Evolutionary conservation across 371 early-diverging fungal species (phyloP).

Genomic region (Coemansia sp.): DNA sequence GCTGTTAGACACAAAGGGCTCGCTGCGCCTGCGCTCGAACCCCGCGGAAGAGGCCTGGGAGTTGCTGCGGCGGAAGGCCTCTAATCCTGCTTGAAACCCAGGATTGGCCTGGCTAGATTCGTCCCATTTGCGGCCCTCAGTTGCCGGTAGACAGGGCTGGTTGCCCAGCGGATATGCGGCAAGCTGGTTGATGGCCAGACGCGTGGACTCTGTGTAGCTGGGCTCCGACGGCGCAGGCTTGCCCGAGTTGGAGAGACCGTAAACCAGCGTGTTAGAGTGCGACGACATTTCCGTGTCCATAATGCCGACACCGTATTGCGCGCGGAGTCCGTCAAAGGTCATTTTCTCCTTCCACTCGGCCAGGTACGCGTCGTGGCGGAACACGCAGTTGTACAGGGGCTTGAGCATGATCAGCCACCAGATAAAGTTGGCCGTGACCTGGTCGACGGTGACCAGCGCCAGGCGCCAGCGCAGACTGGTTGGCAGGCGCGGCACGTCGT

Average conservation of each 20-base stretch:
- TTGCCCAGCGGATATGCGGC: conserved; percentile 14
- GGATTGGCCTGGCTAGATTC: not conserved
- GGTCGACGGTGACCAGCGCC: conserved; percentile 30
- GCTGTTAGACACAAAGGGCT: conserved; percentile 19
- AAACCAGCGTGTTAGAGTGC: conserved; percentile 23
- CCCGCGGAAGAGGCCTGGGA: not conserved
- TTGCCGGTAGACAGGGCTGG: not conserved
- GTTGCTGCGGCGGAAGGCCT: not conserved
- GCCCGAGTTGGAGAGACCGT: not conserved
- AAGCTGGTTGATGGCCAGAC: conserved; percentile 28
- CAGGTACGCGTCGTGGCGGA: conserved; percentile 34
- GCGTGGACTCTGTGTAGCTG: conserved; percentile 41
- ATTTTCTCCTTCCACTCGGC: conserved; percentile 41
- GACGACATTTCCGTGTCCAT: conserved; percentile 25
- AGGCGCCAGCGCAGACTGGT: conserved; percentile 32
- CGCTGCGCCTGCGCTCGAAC: conserved; percentile 28
- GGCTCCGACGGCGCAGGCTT: conserved; percentile 19
- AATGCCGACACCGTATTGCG: conserved; percentile 36
- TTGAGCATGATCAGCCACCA: conserved; percentile 49
- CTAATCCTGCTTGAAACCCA: not conserved
- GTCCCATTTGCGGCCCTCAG: not conserved
- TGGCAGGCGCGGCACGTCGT: conserved; percentile 25
- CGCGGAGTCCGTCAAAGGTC: conserved; percentile 32
- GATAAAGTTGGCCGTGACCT: conserved; percentile 37
- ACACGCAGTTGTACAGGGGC: conserved; percentile 38